Percentiles rank a stretch among this genome's conserved stretches.
Conservation (phyloP, 2,329 filamentous ascomycete species). For the Aspergillus ibericus region DNA sequence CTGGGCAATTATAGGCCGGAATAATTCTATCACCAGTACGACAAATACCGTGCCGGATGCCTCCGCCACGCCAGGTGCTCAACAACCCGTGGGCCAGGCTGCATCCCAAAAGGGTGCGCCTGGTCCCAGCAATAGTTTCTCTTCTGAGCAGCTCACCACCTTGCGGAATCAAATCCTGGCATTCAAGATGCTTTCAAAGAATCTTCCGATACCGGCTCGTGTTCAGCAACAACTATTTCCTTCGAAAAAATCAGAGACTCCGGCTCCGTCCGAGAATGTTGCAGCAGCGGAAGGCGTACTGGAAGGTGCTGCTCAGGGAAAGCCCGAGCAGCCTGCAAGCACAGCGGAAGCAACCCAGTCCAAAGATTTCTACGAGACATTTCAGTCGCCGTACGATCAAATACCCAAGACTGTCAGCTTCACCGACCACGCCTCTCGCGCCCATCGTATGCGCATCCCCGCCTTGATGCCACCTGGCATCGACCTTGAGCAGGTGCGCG, state of each 20-base stretch:
- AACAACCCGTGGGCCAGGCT: constrained; percentile 20
- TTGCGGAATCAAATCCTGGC: constrained; percentile 85
- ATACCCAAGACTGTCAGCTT: constrained; percentile 68
- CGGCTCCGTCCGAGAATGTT: constrained; percentile 39
- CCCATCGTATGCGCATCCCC: constrained; percentile 76
- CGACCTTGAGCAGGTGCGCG: constrained; percentile 79
- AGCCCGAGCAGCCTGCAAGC: constrained; percentile 33
- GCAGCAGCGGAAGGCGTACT: constrained; percentile 35
- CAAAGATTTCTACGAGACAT: constrained; percentile 63
- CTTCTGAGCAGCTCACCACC: constrained; percentile 73
- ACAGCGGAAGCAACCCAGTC: constrained; percentile 26
- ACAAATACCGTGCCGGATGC: constrained; percentile 26
- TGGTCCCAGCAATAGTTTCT: constrained; percentile 61
- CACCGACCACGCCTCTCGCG: constrained; percentile 72
- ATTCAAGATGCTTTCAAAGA: constrained; percentile 87
- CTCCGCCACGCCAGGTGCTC: constrained; percentile 18
- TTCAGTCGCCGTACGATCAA: constrained; percentile 69
- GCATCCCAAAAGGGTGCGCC: constrained; percentile 31
- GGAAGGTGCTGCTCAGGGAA: constrained; percentile 39
- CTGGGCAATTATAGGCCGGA: constrained; percentile 30
- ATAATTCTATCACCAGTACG: constrained; percentile 37
- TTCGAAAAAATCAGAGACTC: constrained; percentile 44
- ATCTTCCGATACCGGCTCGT: constrained; percentile 72
- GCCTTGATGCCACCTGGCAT: constrained; percentile 86
- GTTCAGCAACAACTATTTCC: constrained; percentile 83